Conservation (phyloP, 495 filamentous ascomycete species). For the Wilcoxina mikolae region DNA sequence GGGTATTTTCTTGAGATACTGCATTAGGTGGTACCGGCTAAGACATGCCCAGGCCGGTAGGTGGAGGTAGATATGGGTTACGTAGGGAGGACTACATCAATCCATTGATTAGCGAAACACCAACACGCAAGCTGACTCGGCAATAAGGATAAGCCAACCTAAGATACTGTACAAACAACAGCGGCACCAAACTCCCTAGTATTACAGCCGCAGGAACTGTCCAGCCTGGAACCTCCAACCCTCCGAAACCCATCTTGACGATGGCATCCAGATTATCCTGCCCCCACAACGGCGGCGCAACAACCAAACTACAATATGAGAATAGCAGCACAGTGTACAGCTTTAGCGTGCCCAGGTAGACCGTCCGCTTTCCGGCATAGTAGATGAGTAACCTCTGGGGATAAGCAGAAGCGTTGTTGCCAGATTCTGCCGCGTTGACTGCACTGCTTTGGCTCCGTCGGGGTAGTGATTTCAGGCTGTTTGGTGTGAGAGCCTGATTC, state of each 20-base stretch:
- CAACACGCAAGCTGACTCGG: neutral
- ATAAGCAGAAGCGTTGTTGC: neutral
- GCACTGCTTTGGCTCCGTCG: too few relatives aligned
- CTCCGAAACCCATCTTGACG: neutral
- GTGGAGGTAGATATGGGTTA: neutral
- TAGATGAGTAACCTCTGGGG: slow-evolving; percentile 2
- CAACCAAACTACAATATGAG: neutral
- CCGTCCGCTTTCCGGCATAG: slow-evolving; percentile 5
- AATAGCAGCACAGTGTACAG: slow-evolving; percentile 5
- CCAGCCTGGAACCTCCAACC: neutral
- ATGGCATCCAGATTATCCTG: neutral
- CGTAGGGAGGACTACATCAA: neutral
- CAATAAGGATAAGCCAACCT: neutral
- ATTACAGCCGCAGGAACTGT: neutral
- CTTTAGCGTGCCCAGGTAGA: slow-evolving; percentile 4
- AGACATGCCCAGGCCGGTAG: neutral
- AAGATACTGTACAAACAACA: neutral
- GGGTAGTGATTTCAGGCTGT: too few relatives aligned
- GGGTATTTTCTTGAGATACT: neutral
- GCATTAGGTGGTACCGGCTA: neutral
- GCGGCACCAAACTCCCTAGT: neutral
- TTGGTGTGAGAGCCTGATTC: too few relatives aligned
- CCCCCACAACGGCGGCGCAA: neutral
- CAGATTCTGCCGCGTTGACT: neutral
- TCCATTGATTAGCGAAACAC: neutral